Conservation (phyloP, 352 stramenopile species). For the Globisporangium apiculatum region DNA sequence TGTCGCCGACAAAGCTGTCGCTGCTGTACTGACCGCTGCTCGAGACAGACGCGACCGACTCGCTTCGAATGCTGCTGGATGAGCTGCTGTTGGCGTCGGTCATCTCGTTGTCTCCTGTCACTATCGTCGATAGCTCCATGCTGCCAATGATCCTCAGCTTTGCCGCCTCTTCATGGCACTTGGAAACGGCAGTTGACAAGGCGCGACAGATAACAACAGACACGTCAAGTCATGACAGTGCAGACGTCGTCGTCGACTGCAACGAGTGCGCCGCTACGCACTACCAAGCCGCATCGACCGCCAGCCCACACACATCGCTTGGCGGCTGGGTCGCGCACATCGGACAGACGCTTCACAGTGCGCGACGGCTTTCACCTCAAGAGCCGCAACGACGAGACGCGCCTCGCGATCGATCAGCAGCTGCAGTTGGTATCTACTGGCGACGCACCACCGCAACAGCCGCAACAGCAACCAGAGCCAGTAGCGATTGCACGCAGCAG, state of each 20-base stretch:
- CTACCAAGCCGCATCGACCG: conserved; percentile 1
- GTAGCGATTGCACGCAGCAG: not conserved
- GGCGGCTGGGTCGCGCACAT: not conserved
- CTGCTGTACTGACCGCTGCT: conserved; percentile 4
- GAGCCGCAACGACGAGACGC: conserved; percentile 39
- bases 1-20: conserved; percentile 9
- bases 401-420: conserved; percentile 32
- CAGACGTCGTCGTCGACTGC: not conserved
- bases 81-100: not conserved
- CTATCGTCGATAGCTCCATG: no score
- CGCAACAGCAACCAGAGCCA: not conserved
- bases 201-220: not conserved
- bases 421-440: conserved; percentile 9
- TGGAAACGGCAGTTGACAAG: no score
- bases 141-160: no score
- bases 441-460: not conserved
- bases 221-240: not conserved
- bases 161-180: no score
- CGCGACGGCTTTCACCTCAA: conserved; percentile 72
- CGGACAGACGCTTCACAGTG: conserved; percentile 45
- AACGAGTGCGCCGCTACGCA: not conserved
- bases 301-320: not conserved
- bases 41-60: not conserved
- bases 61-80: not conserved
- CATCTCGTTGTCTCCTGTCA: no score